Evolutionary conservation across 345 rosid species (phyloP), one percentile per base, ranked within the genome.

Genomic region (Crucihimalaya himalaica): DNA sequence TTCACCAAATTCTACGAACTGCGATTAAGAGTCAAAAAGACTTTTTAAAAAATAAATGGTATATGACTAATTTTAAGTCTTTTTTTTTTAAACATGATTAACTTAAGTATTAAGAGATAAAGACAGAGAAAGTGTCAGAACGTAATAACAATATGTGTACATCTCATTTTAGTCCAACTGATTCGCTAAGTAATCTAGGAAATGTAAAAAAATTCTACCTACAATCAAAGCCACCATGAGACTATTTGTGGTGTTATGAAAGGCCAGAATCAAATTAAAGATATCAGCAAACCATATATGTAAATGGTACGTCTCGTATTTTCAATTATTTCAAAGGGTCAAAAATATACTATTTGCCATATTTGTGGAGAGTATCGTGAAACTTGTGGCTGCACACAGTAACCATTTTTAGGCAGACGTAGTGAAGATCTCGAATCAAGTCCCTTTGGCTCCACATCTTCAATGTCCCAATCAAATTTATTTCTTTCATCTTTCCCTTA

Each of bases 361-460:
- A 68, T 42, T 15, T 68, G 70, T 23, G 39, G 18, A 27, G 70
- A 61, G 57, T 43, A 5, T 61, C 14, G 58, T 62, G 50, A 75
- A 62, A 62, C 42, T 45, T 64, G 57, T 63, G 39, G 69, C 21
- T 43, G 57, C 58, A 54, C 74, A 62, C 70, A 35, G 51, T 69
- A 68, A 54, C 65, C 65, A 76, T 62, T 62, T 75, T 43, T 32
- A 69, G 75, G 65, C 74, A 62, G 74, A 76, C 79, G 68, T 34
- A 0, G 52, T 62, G 70, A 68, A 68, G 58, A 69, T 68, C 65
- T 62, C 79, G 59, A 62, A 68, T 76, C 70, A 76, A 69, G 53
- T 68, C 79, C n/a, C 58, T 68, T 75, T 60, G 74, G 69, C 74
- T 31, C 63, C 74, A 69, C 60, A 75, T 68, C 79, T 76, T 62